Evolutionary conservation across 2,329 filamentous ascomycete species (phyloP), one percentile per base, ranked within the genome.

Genomic region (Colletotrichum navitas): DNA sequence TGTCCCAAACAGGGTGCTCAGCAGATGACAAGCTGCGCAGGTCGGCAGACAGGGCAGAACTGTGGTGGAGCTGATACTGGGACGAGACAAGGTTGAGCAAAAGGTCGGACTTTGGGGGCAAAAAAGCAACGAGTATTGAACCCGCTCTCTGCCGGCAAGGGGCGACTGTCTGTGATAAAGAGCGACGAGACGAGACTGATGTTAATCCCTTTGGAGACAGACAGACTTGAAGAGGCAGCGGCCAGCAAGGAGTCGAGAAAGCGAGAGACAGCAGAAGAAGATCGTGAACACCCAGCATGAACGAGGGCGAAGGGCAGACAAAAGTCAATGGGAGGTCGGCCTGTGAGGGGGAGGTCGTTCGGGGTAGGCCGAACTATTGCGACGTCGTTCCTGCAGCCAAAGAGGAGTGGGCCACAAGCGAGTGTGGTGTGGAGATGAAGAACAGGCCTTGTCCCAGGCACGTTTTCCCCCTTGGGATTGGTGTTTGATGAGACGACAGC

Each of bases 311-410:
- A 51, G 8, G 60, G 45, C 59, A 68, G 63, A 63, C 65, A 68
- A 71, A 68, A 71, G 65, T 63, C 45, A 34, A 63, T 34, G 18
- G 29, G 65, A 41, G 36, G 54, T 52, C 47, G 39, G 66, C 45
- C 65, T 47, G 65, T 45, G 59, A 68, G 24, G 68, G 59, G 24
- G 54, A 60, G 45, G 10, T 68, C 12, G 36, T 54, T 60, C 68
- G 68, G 68, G 68, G 65, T 66, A 71, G 68, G 47, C 68, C 68
- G 65, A 68, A 59, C 68, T 60, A 71, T 71, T 68, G 59, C 68
- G 59, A 68, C 68, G 65, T 71, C 64, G 68, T 32, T 58, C 65
- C 59, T 51, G 59, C 63, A 65, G 59, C 45, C 54, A 59, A 43
- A 47, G 12, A 34, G 59, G 52, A 60, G 68, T 71, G 68, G 68